Evolutionary conservation across 768 basidiomycete species (phyloP), one percentile per base, ranked within the genome.

Genomic region (Tulasnella sp.): DNA sequence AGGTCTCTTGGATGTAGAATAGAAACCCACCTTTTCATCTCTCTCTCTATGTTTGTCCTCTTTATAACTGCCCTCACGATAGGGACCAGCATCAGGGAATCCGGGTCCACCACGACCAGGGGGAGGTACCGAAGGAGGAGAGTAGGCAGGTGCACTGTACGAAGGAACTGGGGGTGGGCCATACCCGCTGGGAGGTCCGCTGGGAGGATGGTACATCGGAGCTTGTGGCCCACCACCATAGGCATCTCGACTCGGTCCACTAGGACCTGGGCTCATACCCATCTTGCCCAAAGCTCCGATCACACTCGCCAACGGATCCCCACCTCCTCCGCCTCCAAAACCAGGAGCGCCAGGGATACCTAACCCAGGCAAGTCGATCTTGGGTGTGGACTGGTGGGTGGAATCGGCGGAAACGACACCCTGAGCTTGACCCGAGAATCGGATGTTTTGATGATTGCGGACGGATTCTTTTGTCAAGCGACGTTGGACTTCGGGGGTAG

Each of bases 401-500:
- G 19, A n/a, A 25, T 64, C 58, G 14, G 58, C 58, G 58, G 58
- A 64, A 64, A 64, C 82, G 12, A 87, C 76, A 0, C 83, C 75
- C 3, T 88, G 87, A 37, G 88, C 87, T 78, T 90, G 86, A 3
- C 88, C 88, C 0, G 84, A 84, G 7, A 85, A 79, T 0, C 93
- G 88, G 39, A 90, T 85, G 81, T 93, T 93, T 81, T 91, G 83
- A 83, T 93, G 92, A 78, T 88, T 88, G 5, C 90, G 87, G 0
- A 94, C 91, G 0, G 89, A 82, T 14, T 90, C 85, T 81, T 91
- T 92, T 25, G 84, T 83, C 36, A 93, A 86, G 31, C 90, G 88
- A 37, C 84, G 81, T 49, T 94, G 80, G 45, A 88, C 83, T 34
- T 86, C 85, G 77, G 88, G 85, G 75, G 85, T 84, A 17, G 82